Percentiles rank a stretch among this genome's conserved stretches.
Evolutionary conservation across 73 alveolate genomes (phyloP).

Genomic region (Tetrahymena malaccensis): DNA sequence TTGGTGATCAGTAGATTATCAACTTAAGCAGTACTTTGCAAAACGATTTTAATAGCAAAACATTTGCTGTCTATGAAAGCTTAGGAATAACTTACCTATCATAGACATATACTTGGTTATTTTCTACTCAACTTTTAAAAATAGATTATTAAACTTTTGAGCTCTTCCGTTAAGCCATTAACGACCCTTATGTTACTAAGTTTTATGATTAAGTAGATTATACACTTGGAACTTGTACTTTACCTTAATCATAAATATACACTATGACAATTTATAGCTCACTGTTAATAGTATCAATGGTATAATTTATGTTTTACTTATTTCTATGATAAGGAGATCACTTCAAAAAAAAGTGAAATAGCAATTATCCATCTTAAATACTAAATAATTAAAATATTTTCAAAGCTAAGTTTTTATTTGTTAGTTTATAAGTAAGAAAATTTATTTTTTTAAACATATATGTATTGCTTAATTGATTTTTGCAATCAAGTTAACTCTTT

Average conservation of each 20-base stretch:
- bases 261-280: not conserved
- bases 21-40: not conserved
- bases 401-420: no score
- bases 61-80: not conserved
- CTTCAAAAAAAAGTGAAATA: no score
- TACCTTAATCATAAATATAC: not conserved
- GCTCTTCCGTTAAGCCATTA: not conserved
- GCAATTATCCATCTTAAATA: no score
- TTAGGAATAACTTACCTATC: not conserved
- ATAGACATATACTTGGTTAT: not conserved
- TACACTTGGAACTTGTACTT: not conserved
- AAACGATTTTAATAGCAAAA: not conserved
- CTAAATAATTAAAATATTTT: not conserved
- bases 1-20: not conserved
- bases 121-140: not conserved
- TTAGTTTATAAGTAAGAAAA: no score
- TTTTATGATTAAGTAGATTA: not conserved
- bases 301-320: not conserved
- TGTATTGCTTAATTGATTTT: no score
- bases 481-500: no score
- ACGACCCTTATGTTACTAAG: not conserved
- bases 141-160: not conserved
- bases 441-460: no score
- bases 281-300: not conserved
- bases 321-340: not conserved